These are phyloP conservation scores for Oenanthe javanica DNA, from an alignment of 140 eudicot genomes.

Conservation along the genomic window DNA sequence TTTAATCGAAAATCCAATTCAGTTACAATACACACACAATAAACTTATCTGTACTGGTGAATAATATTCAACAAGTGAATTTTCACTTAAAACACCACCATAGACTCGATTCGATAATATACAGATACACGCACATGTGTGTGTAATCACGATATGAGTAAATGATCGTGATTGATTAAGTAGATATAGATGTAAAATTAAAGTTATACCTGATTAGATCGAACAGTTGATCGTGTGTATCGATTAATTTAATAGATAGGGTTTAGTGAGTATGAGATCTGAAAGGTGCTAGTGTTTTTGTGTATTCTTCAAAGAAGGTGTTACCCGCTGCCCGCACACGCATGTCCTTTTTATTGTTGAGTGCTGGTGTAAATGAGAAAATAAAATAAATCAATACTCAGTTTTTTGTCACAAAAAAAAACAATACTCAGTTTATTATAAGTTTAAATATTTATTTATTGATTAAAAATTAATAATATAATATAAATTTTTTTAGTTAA, in stretches of 20 bases:
- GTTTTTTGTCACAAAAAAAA: too few species aligned
- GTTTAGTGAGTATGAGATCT: constrained; percentile 2
- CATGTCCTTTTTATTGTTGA: background rate
- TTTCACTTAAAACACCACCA: background rate
- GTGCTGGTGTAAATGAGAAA: too few species aligned
- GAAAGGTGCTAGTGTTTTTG: background rate
- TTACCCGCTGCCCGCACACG: background rate
- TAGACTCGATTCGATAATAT: background rate
- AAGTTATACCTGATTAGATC: background rate
- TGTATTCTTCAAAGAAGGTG: background rate
- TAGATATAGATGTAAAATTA: background rate
- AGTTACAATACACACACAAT: background rate
- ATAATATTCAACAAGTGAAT: background rate
- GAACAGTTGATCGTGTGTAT: background rate
- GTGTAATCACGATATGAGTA: background rate
- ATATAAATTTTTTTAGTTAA: too few species aligned
- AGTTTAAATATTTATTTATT: too few species aligned
- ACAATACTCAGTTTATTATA: too few species aligned
- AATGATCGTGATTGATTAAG: background rate
- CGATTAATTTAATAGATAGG: background rate
- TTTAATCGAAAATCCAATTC: background rate
- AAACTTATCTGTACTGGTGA: background rate
- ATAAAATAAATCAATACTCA: too few species aligned
- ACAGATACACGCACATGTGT: background rate
- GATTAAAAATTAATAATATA: too few species aligned